A percentile compares a stretch with the other conserved stretches of the same genome.
These are phyloP conservation scores for Corynespora cassiicola DNA, from an alignment of 2,329 filamentous ascomycete genomes.

Conservation along the genomic window DNA sequence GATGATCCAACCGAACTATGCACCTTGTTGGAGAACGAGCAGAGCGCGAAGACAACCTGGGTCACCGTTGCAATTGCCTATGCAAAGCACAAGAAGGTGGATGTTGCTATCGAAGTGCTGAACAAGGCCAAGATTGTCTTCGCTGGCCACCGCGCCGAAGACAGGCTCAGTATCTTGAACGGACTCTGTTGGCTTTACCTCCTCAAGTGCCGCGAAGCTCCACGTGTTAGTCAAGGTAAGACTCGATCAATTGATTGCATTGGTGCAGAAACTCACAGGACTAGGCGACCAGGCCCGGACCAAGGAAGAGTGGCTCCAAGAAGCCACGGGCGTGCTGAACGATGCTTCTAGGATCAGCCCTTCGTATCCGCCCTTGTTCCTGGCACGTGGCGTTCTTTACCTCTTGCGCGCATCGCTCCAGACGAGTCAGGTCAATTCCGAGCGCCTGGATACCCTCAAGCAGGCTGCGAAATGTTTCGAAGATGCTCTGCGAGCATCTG, in stretches of 20 bases:
- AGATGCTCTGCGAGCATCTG: slow-evolving; percentile 84
- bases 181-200: slow-evolving; percentile 92
- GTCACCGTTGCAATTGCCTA: slow-evolving; percentile 98
- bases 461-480: slow-evolving; percentile 93
- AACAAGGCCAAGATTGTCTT: slow-evolving; percentile 78
- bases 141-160: slow-evolving; percentile 72
- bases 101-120: slow-evolving; percentile 76
- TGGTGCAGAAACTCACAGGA: no score
- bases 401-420: slow-evolving; percentile 87
- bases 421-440: slow-evolving; percentile 69
- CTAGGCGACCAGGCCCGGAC: slow-evolving; percentile 87
- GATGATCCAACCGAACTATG: slow-evolving; percentile 96
- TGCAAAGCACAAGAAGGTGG: slow-evolving; percentile 92
- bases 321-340: slow-evolving; percentile 90
- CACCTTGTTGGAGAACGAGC: slow-evolving; percentile 92
- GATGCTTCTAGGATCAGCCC: slow-evolving; percentile 95
- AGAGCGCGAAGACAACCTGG: slow-evolving; percentile 91
- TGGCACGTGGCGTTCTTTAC: slow-evolving; percentile 88
- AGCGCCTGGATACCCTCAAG: slow-evolving; percentile 79
- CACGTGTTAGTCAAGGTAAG: slow-evolving; percentile 65
- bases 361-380: slow-evolving; percentile 86
- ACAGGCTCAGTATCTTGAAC: slow-evolving; percentile 83
- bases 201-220: slow-evolving; percentile 84
- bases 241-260: no score
- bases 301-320: slow-evolving; percentile 90